Percentiles rank a stretch among this genome's conserved stretches.
Evolutionary conservation across 306 rosid species (phyloP).

Genomic region (Myrica gale): DNA sequence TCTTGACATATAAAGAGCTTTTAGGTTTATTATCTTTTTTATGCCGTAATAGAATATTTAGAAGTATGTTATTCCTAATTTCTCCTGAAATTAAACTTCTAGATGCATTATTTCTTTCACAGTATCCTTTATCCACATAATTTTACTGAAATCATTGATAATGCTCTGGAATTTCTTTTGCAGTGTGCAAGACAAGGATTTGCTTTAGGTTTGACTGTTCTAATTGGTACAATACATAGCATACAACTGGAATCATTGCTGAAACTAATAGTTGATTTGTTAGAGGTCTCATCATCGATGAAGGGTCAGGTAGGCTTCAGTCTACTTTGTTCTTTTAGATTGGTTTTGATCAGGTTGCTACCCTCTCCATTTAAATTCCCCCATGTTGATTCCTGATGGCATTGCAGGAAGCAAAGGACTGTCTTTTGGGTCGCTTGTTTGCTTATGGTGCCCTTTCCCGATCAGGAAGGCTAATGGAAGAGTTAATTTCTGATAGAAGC

Average conservation of each 20-base stretch:
- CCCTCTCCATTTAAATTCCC: constrained; percentile 10
- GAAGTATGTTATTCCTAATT: constrained; percentile 1
- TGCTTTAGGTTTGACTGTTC: constrained; percentile 70
- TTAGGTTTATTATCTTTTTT: not conserved
- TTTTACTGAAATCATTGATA: not conserved
- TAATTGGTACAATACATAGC: constrained; percentile 41
- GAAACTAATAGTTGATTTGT: constrained; percentile 66
- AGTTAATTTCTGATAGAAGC: constrained; percentile 51
- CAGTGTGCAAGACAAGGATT: constrained; percentile 98
- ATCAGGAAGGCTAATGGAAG: constrained; percentile 68
- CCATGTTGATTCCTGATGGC: constrained; percentile 21
- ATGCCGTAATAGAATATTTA: not conserved
- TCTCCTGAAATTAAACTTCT: not conserved
- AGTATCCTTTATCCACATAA: not conserved
- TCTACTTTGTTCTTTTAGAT: not conserved
- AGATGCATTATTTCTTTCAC: not conserved
- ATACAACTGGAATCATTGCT: constrained; percentile 71
- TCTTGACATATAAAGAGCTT: not conserved
- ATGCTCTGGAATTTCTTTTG: constrained; percentile 31
- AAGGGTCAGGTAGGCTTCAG: constrained; percentile 78
- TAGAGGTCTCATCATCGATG: constrained; percentile 90
- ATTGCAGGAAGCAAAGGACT: constrained; percentile 86
- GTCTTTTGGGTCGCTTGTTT: constrained; percentile 83
- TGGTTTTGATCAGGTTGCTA: constrained; percentile 11
- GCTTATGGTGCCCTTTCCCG: constrained; percentile 88